Conservation (phyloP, 2,329 filamentous ascomycete species). For the Trichoderma sp. region DNA sequence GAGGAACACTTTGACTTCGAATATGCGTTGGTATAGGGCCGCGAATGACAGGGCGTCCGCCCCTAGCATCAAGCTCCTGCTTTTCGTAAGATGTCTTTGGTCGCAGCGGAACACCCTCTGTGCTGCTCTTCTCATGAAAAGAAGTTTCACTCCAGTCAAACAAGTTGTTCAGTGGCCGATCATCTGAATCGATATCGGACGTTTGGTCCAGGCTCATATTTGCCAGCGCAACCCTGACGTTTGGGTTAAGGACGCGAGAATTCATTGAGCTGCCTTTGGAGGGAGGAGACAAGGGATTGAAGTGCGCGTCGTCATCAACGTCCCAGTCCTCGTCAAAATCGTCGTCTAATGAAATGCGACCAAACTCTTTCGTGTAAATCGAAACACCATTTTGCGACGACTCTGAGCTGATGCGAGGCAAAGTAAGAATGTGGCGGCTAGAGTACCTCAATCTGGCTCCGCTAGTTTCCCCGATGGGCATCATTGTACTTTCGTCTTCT, state of each 20-base stretch:
- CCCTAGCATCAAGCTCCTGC: constrained; percentile 70
- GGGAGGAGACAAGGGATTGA: constrained; percentile 63
- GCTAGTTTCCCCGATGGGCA: constrained; percentile 51
- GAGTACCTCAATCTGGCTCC: constrained; percentile 35
- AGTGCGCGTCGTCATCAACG: constrained; percentile 55
- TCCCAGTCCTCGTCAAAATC: constrained; percentile 69
- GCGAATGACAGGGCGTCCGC: constrained; percentile 68
- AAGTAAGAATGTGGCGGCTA: constrained; percentile 27
- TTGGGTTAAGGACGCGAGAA: constrained; percentile 56
- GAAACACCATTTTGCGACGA: constrained; percentile 42
- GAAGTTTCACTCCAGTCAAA: constrained; percentile 79
- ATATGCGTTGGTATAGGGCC: constrained; percentile 73
- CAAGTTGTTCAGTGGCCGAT: constrained; percentile 67
- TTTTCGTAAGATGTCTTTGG: constrained; percentile 78
- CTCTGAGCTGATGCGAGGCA: constrained; percentile 39
- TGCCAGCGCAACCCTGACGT: constrained; percentile 58
- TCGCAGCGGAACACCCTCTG: constrained; percentile 61
- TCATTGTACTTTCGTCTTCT: constrained; percentile 62
- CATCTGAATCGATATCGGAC: constrained; percentile 38
- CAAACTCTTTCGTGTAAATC: constrained; percentile 47
- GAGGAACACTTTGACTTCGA: constrained; percentile 79
- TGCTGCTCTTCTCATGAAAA: constrained; percentile 63
- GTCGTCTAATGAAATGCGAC: constrained; percentile 61
- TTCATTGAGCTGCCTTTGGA: constrained; percentile 56
- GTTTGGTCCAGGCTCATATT: constrained; percentile 55